phyloP scores from a whole-genome alignment of 2,329 filamentous ascomycete genomes.

The Exserohilum turcica region DNA sequence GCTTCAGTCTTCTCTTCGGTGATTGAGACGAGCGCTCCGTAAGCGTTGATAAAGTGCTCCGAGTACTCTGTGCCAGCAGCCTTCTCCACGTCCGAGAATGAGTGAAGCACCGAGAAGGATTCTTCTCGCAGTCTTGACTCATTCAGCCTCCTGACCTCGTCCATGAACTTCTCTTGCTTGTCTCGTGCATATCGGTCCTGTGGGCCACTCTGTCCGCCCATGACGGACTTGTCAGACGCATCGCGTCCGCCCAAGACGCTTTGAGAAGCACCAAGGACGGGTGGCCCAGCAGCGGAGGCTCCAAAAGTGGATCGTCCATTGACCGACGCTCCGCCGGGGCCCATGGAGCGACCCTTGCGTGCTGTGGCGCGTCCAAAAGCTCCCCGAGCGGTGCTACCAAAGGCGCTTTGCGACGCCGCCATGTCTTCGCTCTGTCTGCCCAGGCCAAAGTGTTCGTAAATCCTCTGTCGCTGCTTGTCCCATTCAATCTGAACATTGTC shows the following conservation, averaged over 20 bases:
- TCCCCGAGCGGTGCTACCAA: conserved; percentile 45
- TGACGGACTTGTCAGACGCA: conserved; percentile 62
- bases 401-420: conserved; percentile 45
- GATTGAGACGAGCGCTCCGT: conserved; percentile 79
- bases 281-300: conserved; percentile 70
- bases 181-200: conserved; percentile 80
- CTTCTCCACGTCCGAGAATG: conserved; percentile 75
- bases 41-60: conserved; percentile 78
- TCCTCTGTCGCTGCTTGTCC: conserved; percentile 89
- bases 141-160: conserved; percentile 81
- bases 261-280: conserved; percentile 81
- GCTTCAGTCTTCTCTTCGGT: conserved; percentile 67
- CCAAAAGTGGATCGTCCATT: conserved; percentile 58
- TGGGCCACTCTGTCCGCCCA: conserved; percentile 56
- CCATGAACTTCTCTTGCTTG: conserved; percentile 81
- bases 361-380: conserved; percentile 59
- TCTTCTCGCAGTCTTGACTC: conserved; percentile 67
- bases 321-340: conserved; percentile 41
- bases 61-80: conserved; percentile 73
- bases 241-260: conserved; percentile 65
- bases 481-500: conserved; percentile 95
- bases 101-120: conserved; percentile 74
- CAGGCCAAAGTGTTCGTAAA: conserved; percentile 96
- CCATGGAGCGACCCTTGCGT: conserved; percentile 49
- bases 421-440: conserved; percentile 52